These are phyloP conservation scores for Coemansia asiatica DNA, from an alignment of 192 early-diverging fungal genomes.

Conservation along the genomic window DNA sequence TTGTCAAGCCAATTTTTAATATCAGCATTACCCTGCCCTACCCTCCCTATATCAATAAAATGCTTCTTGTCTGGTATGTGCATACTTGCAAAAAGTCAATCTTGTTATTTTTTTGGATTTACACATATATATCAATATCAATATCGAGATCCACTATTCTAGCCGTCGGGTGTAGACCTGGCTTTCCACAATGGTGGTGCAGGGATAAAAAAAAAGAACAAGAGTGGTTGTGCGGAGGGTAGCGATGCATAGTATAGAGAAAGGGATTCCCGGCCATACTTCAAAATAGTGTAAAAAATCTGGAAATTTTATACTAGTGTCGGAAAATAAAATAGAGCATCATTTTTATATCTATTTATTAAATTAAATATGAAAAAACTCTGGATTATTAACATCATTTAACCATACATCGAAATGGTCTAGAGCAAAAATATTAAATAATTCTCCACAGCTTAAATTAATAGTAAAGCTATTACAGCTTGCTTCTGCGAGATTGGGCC, in stretches of 20 bases:
- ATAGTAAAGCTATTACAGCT: slow-evolving; percentile 12
- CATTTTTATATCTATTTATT: background rate
- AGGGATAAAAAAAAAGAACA: background rate
- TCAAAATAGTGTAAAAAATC: background rate
- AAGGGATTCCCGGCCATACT: background rate
- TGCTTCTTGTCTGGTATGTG: background rate
- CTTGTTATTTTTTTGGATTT: background rate
- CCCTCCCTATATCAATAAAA: background rate
- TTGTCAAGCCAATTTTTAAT: background rate
- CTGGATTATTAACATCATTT: no score
- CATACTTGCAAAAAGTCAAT: background rate
- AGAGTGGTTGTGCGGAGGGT: background rate
- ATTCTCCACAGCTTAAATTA: no score
- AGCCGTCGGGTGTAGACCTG: background rate
- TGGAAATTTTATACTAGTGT: background rate
- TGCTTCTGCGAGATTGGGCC: slow-evolving; percentile 28
- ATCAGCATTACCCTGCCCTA: background rate
- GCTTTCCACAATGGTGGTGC: background rate
- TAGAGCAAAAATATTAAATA: slow-evolving; percentile 1
- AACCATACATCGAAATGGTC: background rate
- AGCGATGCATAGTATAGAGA: background rate
- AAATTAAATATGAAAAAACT: background rate
- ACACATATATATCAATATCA: background rate
- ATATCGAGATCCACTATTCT: background rate
- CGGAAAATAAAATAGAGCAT: background rate